Evolutionary conservation across 2,329 filamentous ascomycete genomes (phyloP).

Genomic region (Lomentospora prolificans): DNA sequence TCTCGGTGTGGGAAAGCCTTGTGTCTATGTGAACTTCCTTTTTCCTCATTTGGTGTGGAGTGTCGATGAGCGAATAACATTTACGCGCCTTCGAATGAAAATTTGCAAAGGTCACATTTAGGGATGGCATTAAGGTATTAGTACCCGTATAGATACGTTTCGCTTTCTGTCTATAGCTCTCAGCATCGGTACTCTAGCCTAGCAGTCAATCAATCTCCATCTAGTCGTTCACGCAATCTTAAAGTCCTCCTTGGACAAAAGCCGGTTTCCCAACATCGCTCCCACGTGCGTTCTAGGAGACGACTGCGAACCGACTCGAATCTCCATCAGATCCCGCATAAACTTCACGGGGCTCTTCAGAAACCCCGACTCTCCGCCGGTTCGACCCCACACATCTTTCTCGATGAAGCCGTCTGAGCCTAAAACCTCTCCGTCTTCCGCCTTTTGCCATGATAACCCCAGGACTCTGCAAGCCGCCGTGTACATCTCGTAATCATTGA

Average conservation of each 20-base stretch:
- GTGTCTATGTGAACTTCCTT: too few species aligned
- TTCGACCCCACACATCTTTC: neutral
- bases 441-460: conserved; percentile 29
- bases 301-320: conserved; percentile 25
- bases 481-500: conserved; percentile 46
- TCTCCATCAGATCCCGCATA: conserved; percentile 23
- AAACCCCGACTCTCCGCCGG: conserved; percentile 17
- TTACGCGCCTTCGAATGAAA: too few species aligned
- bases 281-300: conserved; percentile 34
- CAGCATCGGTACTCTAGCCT: too few species aligned
- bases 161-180: too few species aligned
- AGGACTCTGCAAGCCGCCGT: conserved; percentile 37
- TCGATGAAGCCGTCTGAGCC: conserved; percentile 26
- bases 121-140: too few species aligned
- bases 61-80: too few species aligned
- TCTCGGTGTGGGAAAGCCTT: too few species aligned
- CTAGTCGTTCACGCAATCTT: neutral
- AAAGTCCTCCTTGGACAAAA: conserved; percentile 16
- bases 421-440: conserved; percentile 13
- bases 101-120: too few species aligned
- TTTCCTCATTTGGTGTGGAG: too few species aligned
- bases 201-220: neutral
- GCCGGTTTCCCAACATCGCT: conserved; percentile 23
- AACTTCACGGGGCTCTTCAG: conserved; percentile 26
- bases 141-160: too few species aligned